Conservation (phyloP, 306 rosid species). For the Cicer yamashitae region DNA sequence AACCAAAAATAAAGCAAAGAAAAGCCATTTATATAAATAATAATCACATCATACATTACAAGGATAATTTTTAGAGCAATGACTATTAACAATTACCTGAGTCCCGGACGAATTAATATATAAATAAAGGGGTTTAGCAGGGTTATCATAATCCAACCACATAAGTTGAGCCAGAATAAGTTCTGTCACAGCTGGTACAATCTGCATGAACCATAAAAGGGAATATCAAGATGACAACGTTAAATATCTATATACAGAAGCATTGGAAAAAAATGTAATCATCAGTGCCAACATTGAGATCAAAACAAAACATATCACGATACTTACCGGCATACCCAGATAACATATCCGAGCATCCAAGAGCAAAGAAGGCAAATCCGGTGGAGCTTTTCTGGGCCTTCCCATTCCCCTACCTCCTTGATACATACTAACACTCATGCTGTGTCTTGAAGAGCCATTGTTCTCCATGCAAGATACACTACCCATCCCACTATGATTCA, state of each 20-base stretch:
- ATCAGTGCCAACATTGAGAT: constrained; percentile 13
- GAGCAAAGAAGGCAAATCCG: constrained; percentile 94
- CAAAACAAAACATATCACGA: constrained; percentile 32
- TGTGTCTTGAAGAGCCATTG: constrained; percentile 60
- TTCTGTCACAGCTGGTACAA: constrained; percentile 94
- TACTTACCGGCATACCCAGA: constrained; percentile 94
- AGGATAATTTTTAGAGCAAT: constrained; percentile 11
- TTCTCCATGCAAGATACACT: constrained; percentile 61
- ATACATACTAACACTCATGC: constrained; percentile 91
- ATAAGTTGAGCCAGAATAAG: constrained; percentile 87
- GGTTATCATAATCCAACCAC: constrained; percentile 94
- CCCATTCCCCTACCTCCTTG: constrained; percentile 77
- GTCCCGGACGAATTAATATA: constrained; percentile 94
- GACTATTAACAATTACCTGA: constrained; percentile 62
- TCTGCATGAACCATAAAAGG: constrained; percentile 61
- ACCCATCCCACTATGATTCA: constrained; percentile 83
- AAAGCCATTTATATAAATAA: constrained; percentile 42
- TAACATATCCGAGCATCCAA: constrained; percentile 86
- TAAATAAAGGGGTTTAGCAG: constrained; percentile 77
- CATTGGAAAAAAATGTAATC: constrained; percentile 3
- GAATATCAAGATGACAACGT: constrained; percentile 28
- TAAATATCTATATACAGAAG: constrained; percentile 1
- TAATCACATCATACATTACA: constrained; percentile 5
- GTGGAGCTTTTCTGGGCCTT: constrained; percentile 85
- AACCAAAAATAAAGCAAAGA: constrained; percentile 40